phyloP scores from a whole-genome alignment of 768 basidiomycete genomes.

The Pleurotus citrinopileatus region DNA sequence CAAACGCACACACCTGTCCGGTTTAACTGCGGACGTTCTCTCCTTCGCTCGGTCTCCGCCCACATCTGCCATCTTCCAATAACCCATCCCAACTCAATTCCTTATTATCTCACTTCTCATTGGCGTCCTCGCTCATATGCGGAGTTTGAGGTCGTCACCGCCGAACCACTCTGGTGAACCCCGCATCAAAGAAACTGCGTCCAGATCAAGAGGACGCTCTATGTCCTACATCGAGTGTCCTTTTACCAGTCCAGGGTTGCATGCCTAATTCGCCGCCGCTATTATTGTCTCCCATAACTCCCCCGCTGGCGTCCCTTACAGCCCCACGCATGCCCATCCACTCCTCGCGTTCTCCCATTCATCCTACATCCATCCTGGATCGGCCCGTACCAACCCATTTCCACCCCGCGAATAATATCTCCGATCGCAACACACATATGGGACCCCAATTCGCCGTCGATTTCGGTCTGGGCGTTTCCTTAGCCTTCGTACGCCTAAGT shows the following conservation, averaged over 20 bases:
- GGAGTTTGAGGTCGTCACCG: neutral
- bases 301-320: neutral
- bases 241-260: neutral
- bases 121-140: neutral
- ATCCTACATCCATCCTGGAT: neutral
- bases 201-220: neutral
- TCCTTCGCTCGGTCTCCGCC: neutral
- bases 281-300: slow-evolving; percentile 4
- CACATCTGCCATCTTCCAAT: slow-evolving; percentile 5
- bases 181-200: neutral
- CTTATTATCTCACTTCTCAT: neutral
- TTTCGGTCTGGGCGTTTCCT: no score
- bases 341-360: neutral
- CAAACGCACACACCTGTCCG: slow-evolving; percentile 1
- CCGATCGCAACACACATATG: no score
- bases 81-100: neutral
- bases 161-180: neutral
- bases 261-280: neutral
- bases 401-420: no score
- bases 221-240: slow-evolving; percentile 1
- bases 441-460: no score
- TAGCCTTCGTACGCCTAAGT: neutral
- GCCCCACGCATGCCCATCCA: no score
- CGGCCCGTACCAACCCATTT: neutral
- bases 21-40: slow-evolving; percentile 7